phyloP scores from a whole-genome alignment of 179 eudicot genomes.

The Camellia oleifera region DNA sequence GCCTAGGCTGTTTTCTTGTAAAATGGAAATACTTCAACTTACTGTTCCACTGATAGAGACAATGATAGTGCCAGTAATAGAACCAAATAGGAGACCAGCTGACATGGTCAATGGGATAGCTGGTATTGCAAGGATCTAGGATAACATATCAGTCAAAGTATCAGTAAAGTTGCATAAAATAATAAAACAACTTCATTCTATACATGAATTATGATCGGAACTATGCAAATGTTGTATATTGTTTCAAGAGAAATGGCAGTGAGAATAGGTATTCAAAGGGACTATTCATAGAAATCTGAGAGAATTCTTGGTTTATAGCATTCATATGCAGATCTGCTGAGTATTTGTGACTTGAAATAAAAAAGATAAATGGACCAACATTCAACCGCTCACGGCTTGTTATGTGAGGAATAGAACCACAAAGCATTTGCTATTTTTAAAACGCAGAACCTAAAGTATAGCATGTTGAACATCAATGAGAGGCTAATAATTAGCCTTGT shows the following conservation, averaged over 20 bases:
- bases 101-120: constrained; percentile 98
- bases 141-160: constrained; percentile 3
- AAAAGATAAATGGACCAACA: neutral
- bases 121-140: constrained; percentile 91
- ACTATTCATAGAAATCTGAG: neutral
- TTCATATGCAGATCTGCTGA: neutral
- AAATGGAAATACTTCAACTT: constrained; percentile 23
- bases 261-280: neutral
- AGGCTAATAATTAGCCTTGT: neutral
- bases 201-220: neutral
- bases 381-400: neutral
- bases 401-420: neutral
- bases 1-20: neutral
- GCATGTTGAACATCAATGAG: neutral
- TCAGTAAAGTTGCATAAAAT: constrained; percentile 13
- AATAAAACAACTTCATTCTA: neutral
- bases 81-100: constrained; percentile 95
- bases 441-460: neutral
- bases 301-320: neutral
- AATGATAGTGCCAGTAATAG: constrained; percentile 76
- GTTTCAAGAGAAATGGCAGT: neutral
- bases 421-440: neutral
- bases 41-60: constrained; percentile 99
- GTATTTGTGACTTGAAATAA: neutral
- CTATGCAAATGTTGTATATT: neutral